phyloP scores from a whole-genome alignment of 306 rosid species.

The Sicyos baderoa region DNA sequence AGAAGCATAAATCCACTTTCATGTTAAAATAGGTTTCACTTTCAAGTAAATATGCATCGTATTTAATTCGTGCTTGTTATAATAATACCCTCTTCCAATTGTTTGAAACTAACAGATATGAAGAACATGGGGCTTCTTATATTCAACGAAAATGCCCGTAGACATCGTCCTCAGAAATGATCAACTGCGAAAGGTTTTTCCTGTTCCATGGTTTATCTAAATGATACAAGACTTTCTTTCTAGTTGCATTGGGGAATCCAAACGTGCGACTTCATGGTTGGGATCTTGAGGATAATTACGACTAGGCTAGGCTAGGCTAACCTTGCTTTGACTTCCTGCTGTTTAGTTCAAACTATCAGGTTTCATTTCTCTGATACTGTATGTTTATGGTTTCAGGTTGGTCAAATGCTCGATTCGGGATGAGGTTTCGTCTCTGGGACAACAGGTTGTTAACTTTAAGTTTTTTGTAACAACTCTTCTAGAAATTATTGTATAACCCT shows the following conservation, averaged over 20 bases:
- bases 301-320: no score
- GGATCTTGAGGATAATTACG: no score
- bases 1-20: background rate
- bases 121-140: slow-evolving; percentile 97
- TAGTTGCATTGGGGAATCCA: no score
- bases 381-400: background rate
- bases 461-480: background rate
- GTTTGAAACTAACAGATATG: slow-evolving; percentile 50
- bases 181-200: slow-evolving; percentile 18
- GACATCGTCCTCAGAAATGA: slow-evolving; percentile 13
- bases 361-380: background rate
- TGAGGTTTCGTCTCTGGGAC: background rate
- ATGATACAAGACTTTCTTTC: background rate
- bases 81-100: background rate
- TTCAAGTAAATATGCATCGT: background rate
- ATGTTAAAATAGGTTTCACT: background rate
- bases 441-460: no score
- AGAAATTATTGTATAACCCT: slow-evolving; percentile 1
- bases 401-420: background rate
- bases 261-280: no score
- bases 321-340: no score
- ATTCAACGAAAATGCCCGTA: slow-evolving; percentile 91
- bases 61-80: background rate
- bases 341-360: background rate
- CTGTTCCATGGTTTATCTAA: background rate